Evolutionary conservation across 2,329 filamentous ascomycete species (phyloP).

Genomic region (Pseudocercospora vitis): DNA sequence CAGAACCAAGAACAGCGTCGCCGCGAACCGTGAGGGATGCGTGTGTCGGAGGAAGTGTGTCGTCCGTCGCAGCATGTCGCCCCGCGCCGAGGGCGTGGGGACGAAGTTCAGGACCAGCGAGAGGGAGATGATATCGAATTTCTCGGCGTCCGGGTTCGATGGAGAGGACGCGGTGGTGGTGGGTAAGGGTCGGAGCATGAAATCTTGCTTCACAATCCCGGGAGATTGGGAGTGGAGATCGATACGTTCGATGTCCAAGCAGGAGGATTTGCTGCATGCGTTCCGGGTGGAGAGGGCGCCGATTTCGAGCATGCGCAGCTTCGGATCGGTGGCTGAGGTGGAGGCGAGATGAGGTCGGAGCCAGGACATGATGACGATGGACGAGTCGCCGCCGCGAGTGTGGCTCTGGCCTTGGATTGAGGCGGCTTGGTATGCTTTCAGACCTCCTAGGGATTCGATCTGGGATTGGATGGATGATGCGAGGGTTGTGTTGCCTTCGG

Average conservation of each 20-base stretch:
- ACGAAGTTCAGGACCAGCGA: constrained; percentile 95
- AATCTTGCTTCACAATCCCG: constrained; percentile 84
- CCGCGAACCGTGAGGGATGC: not conserved
- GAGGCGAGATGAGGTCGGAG: constrained; percentile 35
- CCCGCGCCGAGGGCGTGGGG: constrained; percentile 70
- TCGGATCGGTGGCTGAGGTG: no score
- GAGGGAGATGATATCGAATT: constrained; percentile 86
- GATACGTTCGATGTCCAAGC: constrained; percentile 77
- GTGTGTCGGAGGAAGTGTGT: constrained; percentile 62
- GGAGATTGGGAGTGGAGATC: constrained; percentile 84
- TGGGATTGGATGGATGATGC: constrained; percentile 43
- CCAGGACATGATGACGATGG: constrained; percentile 61
- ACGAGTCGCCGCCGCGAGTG: constrained; percentile 64
- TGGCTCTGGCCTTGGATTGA: constrained; percentile 63
- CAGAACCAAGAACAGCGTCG: constrained; percentile 75
- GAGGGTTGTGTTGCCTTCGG: constrained; percentile 40
- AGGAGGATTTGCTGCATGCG: constrained; percentile 70
- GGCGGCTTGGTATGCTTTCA: constrained; percentile 61
- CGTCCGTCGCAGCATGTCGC: constrained; percentile 80
- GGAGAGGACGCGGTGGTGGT: constrained; percentile 22
- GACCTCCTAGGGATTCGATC: constrained; percentile 58
- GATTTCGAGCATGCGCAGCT: constrained; percentile 76
- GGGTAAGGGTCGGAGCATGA: constrained; percentile 84
- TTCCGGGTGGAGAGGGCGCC: constrained; percentile 84
- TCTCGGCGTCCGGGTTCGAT: constrained; percentile 55